Evolutionary conservation across 2,329 filamentous ascomycete genomes (phyloP), one percentile per base, ranked within the genome.

Genomic region (Monilinia laxa): DNA sequence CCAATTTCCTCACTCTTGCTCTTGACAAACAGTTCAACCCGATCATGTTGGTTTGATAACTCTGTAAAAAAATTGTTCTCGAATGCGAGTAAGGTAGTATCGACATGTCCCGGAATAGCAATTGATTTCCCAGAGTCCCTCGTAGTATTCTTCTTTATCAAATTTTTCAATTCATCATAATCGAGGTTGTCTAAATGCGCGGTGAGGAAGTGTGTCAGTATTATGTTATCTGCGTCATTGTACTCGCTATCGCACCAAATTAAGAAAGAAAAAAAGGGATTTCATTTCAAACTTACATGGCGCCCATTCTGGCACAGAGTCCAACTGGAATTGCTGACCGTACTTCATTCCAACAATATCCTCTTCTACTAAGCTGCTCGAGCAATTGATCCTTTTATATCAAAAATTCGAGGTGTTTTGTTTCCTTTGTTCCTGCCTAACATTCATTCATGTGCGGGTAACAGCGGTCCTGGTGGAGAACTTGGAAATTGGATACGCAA

Each of bases 101-200:
- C 87, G 71, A 82, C 82, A 65, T 90, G 86, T 20, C 90, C 90
- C 1, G 91, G 91, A 65, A 95, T 93, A 25, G 88, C 83, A 66
- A 93, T 86, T 56, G 90, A 89, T 71, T 82, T 83, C 59, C 87
- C 89, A 73, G 90, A 86, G 77, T 89, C 86, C 55, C 84, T 85
- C 16, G 88, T 89, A 1, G 92, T 96, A 75, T 92, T 86, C 68
- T 85, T 85, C 77, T 94, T 95, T 81, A 96, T 94, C 74, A 91
- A 84, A 77, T 91, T 85, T 79, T 96, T 96, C 70, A 96, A 84
- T 59, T 90, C 90, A 77, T 94, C 92, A 82, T 96, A 96, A 78
- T 95, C 92, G 78, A 96, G 87, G 78, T 96, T 95, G 77, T 93
- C 89, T 92, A 40, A 38, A 28, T 70, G 68, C 35, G 67, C 42